Conservation (phyloP, 495 filamentous ascomycete species). For the Halenospora varia region DNA sequence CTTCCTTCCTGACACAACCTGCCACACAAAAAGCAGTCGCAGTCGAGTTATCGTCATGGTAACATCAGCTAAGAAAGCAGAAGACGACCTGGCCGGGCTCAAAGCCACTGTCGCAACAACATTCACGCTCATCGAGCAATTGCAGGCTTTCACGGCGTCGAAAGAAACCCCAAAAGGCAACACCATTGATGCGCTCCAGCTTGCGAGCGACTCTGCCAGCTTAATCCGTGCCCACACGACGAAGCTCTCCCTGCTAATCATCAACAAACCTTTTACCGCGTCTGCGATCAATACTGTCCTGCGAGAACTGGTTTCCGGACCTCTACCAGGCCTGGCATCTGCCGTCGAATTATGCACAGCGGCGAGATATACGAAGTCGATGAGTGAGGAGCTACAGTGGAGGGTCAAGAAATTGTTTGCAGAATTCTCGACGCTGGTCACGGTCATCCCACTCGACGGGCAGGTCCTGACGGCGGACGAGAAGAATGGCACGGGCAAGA, state of each 20-base stretch:
- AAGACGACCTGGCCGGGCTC: constrained; percentile 30
- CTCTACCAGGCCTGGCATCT: constrained; percentile 67
- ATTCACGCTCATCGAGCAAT: constrained; percentile 22
- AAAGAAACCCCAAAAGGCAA: constrained; percentile 11
- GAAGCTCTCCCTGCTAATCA: constrained; percentile 78
- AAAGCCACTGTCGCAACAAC: constrained; percentile 31
- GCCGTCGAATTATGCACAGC: constrained; percentile 60
- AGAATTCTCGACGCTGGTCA: constrained; percentile 40
- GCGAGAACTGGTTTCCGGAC: constrained; percentile 57
- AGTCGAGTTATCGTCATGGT: not conserved
- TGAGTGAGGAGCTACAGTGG: constrained; percentile 52
- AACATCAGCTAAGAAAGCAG: not conserved
- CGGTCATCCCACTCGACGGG: constrained; percentile 42
- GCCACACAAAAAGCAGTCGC: not conserved
- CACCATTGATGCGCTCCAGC: constrained; percentile 45
- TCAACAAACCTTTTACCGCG: constrained; percentile 79
- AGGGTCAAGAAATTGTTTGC: constrained; percentile 39
- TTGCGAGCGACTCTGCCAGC: constrained; percentile 61
- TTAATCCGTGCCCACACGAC: constrained; percentile 78
- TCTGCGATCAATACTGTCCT: constrained; percentile 66
- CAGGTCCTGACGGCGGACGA: constrained; percentile 35
- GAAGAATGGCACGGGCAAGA: constrained; percentile 36
- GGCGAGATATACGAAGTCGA: constrained; percentile 50
- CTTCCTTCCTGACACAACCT: not conserved
- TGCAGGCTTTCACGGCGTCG: constrained; percentile 16